A percentile compares a stretch with the other conserved stretches of the same genome.
These are phyloP conservation scores for Coemansia sp. DNA, from an alignment of 192 early-diverging fungal genomes.

Conservation along the genomic window DNA sequence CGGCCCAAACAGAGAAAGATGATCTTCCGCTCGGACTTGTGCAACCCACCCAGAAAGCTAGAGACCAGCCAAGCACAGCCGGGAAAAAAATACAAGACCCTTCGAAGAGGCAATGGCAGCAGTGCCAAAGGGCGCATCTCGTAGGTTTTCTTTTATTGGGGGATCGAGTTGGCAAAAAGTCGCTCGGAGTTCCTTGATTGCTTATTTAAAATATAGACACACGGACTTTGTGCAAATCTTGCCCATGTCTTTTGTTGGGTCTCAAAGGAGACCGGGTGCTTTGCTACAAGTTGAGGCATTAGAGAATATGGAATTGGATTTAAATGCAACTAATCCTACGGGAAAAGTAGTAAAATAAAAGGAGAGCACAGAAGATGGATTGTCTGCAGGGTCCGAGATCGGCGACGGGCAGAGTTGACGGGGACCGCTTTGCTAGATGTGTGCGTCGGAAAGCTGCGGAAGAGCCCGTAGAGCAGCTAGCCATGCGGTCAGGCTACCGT, in stretches of 20 bases:
- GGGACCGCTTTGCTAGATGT: background rate
- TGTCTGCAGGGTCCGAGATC: background rate
- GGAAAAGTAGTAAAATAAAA: background rate
- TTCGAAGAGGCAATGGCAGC: background rate
- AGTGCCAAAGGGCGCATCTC: background rate
- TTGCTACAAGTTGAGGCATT: background rate
- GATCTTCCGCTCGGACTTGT: too few species aligned
- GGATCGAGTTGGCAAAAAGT: background rate
- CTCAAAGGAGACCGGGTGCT: background rate
- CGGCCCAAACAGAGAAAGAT: too few species aligned
- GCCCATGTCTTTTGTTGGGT: background rate
- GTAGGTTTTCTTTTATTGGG: background rate
- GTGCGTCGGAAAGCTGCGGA: background rate
- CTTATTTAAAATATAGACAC: background rate
- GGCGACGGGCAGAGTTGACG: background rate
- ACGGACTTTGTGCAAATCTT: conserved; percentile 4
- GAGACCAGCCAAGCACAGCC: too few species aligned
- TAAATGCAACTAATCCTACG: too few species aligned
- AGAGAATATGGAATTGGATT: too few species aligned
- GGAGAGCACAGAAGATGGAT: background rate
- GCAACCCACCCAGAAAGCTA: too few species aligned
- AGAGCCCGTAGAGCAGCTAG: conserved; percentile 21
- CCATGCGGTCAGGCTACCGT: conserved; percentile 17
- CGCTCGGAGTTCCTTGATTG: conserved; percentile 4
- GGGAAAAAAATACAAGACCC: too few species aligned